Base-by-base conservation (phyloP, 495 filamentous ascomycete genomes). In the Pseudotulostoma volvatum region DNA sequence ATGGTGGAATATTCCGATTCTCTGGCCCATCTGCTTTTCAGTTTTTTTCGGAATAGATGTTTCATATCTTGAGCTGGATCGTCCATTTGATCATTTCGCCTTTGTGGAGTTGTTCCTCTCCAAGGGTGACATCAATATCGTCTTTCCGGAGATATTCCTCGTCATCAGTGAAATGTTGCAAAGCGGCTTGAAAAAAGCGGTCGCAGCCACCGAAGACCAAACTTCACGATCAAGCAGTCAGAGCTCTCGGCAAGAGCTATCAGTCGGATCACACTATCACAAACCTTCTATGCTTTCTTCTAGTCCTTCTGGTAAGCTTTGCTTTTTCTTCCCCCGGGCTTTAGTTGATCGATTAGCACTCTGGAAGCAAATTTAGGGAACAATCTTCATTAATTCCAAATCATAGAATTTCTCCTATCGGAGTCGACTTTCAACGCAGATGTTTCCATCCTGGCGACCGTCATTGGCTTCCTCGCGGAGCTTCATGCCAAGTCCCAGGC, bases 11-110 rank as follows among this genome's bases (percentile, higher is more conserved):
- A 66, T 90, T 9, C 73, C 84, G 7, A 68, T 74, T 5, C 53
- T 95, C 19, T 97, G 92, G 92, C 76, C 79, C 4, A 77, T 90
- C 25, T 85, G 83, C 50, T 88, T 97, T 59, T 74, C 83, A 34
- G 79, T 95, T 34, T 60, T 97, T 7, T 92, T 97, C 54, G 84
- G 81, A 11, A 64, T 70, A 36, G 85, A 93, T 51, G 70, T 90
- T 43, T 77, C 75, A 28, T 66, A 74, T 25, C 68, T 93, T 45
- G 69, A 86, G 48, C 73, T 83, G 47, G 73, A 80, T 40, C 68
- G 69, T 44, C 66, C 77, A 4, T 79, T 93, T 49, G 77, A 85
- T 42, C 66, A 79, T 14, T 79, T 73, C 51, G 75, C 65, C 33
- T 68, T 96, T 2, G 49, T 84, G 8, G 77, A 84, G 33, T 67